Conservation (phyloP, 371 early-diverging fungal species). For the Mucor circinelloides region DNA sequence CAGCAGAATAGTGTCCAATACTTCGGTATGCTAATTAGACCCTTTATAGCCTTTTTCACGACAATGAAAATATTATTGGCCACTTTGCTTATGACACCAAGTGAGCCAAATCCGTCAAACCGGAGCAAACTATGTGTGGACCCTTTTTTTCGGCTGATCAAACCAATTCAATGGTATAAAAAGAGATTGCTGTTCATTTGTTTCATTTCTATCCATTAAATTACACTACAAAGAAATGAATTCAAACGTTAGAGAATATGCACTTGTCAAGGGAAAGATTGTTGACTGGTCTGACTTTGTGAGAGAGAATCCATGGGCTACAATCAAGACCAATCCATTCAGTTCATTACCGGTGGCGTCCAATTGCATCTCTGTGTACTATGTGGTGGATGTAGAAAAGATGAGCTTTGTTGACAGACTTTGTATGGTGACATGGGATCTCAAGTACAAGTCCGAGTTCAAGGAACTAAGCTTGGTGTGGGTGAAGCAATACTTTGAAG, state of each 20-base stretch:
- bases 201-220: neutral
- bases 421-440: slow-evolving; percentile 13
- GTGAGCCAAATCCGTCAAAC: slow-evolving; percentile 2
- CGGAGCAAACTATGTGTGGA: neutral
- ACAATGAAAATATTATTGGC: neutral
- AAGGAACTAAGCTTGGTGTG: slow-evolving; percentile 19
- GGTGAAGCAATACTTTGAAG: slow-evolving; percentile 15
- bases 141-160: neutral
- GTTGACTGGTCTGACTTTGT: slow-evolving; percentile 18
- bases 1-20: neutral
- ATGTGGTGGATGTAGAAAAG: slow-evolving; percentile 7
- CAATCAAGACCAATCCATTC: neutral
- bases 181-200: neutral
- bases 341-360: neutral
- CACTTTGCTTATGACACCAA: neutral
- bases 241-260: slow-evolving; percentile 8
- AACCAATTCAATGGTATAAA: neutral
- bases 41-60: neutral
- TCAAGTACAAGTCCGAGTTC: slow-evolving; percentile 17
- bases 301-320: slow-evolving; percentile 1
- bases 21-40: neutral
- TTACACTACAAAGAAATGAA: neutral
- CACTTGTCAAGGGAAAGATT: slow-evolving; percentile 11
- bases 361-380: slow-evolving; percentile 19
- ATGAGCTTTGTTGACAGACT: slow-evolving; percentile 6